Evolutionary conservation across 495 filamentous ascomycete species (phyloP), one percentile per base, ranked within the genome.

Genomic region (Venustampulla echinocandica): DNA sequence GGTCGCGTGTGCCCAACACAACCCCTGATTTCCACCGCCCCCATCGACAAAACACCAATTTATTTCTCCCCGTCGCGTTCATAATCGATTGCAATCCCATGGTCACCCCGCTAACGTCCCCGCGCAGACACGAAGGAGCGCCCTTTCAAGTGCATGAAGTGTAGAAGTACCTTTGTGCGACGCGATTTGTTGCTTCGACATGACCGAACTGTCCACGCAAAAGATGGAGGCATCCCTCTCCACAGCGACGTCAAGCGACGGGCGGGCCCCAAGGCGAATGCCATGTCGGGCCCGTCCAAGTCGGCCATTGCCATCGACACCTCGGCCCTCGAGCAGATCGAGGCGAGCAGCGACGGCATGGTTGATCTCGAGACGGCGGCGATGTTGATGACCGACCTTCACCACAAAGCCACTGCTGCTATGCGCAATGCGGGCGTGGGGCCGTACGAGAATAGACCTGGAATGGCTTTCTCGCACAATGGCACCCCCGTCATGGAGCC

Each of bases 301-400:
- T 77, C 84, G 37, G 76, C 85, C 21, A 81, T 92, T 60, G 81
- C 82, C 47, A 77, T 95, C 60, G 92, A 97, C 58, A 79, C 88
- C 19, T 82, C 87, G 23, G 83, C 88, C 24, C 70, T 97, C 58
- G 92, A 97, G 69, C 90, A 96, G 64, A 87, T 95, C 50, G 90
- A 95, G 67, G 87, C 85, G 52, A 87, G 82, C 69, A 87, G 80
- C 69, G 92, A 98, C 64, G 88, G 86, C 64, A 86, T 92, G 75
- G 86, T 94, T 63, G 90, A 96, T 70, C 80, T 96, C 65, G 92
- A 98, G 77, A 90, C 89, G 61, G 92, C 92, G 59, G 92, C 93
- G 54, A 95, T 95, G 86, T 80, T 98, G 72, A 92, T 98, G 76
- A 92, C 93, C 62, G 87, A 97, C 68, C 84, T 97, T 64, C 93